A percentile compares a stretch with the other conserved stretches of the same genome.
Conservation (phyloP, 2,329 filamentous ascomycete species). For the Apiospora saccharicola region DNA sequence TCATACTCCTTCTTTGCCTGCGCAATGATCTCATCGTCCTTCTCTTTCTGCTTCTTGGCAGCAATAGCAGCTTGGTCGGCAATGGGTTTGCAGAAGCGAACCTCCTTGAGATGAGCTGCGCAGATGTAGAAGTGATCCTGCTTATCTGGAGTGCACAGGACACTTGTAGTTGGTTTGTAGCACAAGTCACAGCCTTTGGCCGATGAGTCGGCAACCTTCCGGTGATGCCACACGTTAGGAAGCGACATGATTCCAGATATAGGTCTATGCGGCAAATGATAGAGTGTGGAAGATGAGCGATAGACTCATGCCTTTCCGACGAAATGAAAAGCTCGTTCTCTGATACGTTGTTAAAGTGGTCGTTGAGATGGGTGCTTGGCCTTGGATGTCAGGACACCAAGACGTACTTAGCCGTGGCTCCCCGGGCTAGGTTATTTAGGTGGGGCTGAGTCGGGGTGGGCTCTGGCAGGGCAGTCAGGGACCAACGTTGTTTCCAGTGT, state of each 20-base stretch:
- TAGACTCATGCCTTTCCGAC: not conserved
- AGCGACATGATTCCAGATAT: slow-evolving; percentile 57
- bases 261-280: not conserved
- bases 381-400: not conserved
- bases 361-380: not conserved
- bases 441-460: not conserved
- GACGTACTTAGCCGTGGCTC: not conserved
- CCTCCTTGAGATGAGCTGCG: slow-evolving; percentile 80
- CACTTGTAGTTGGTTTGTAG: slow-evolving; percentile 86
- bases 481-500: not conserved
- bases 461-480: not conserved
- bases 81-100: slow-evolving; percentile 79
- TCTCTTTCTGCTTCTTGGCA: slow-evolving; percentile 70
- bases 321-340: not conserved
- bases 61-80: slow-evolving; percentile 72
- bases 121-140: slow-evolving; percentile 94
- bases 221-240: slow-evolving; percentile 83
- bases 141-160: slow-evolving; percentile 87
- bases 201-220: slow-evolving; percentile 84
- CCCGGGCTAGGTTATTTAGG: not conserved
- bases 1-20: slow-evolving; percentile 80
- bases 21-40: slow-evolving; percentile 67
- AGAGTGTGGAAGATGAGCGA: not conserved
- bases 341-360: not conserved
- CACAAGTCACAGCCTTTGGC: slow-evolving; percentile 90